Conservation (phyloP, 345 rosid species). For the Salix suchowensis region DNA sequence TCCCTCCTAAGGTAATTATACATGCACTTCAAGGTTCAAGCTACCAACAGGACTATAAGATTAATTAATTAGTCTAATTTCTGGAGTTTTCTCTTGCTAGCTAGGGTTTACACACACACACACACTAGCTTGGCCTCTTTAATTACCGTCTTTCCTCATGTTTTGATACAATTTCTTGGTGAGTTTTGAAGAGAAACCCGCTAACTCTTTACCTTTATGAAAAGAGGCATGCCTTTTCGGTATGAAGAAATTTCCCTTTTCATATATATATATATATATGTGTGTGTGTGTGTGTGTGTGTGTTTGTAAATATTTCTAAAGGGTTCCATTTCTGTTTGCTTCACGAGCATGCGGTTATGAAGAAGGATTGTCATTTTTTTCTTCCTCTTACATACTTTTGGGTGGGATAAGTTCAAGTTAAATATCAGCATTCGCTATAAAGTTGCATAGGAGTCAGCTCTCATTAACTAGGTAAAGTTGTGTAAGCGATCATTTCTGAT, state of each 20-base stretch:
- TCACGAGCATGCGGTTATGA: not conserved
- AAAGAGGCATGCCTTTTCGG: not conserved
- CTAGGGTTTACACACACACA: not conserved
- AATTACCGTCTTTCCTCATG: not conserved
- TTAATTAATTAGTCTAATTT: not conserved
- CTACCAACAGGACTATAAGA: not conserved
- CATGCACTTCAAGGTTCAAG: not conserved
- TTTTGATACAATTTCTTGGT: not conserved
- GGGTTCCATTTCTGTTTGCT: not conserved
- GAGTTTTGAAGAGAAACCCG: slow-evolving; percentile 1
- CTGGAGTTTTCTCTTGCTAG: not conserved
- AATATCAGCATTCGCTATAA: not conserved
- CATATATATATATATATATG: too few relatives aligned
- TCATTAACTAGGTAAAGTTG: not conserved
- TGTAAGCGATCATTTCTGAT: not conserved
- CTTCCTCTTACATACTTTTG: not conserved
- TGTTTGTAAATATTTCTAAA: too few relatives aligned
- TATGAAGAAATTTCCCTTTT: not conserved
- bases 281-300: too few relatives aligned
- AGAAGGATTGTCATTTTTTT: not conserved
- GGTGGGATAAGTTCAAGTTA: slow-evolving; percentile 1
- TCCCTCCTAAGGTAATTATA: slow-evolving; percentile 61
- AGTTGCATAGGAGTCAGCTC: not conserved
- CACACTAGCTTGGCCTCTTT: not conserved
- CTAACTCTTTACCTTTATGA: not conserved